Percentiles rank a stretch among this genome's conserved stretches.
phyloP scores from a whole-genome alignment of 768 basidiomycete genomes.

The Cyathus striatus region DNA sequence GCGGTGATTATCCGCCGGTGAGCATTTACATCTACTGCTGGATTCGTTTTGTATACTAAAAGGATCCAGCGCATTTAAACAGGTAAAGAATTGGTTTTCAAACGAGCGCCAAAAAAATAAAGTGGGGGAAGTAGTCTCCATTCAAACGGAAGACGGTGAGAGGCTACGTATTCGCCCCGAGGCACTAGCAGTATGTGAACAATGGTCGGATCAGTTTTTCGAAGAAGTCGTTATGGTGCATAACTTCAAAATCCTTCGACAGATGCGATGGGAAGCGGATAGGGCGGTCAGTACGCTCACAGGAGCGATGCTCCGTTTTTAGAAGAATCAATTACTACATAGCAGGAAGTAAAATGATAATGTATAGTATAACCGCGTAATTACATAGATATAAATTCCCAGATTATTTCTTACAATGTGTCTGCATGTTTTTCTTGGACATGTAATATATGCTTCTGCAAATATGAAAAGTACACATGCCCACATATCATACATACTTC shows the following conservation, averaged over 20 bases:
- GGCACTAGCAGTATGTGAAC: slow-evolving; percentile 42
- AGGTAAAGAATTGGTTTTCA: slow-evolving; percentile 66
- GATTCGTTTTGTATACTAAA: background rate
- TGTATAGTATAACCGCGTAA: too few species aligned
- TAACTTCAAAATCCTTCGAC: slow-evolving; percentile 35
- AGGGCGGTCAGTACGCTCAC: background rate
- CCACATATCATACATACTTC: too few species aligned
- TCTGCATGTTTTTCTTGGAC: too few species aligned
- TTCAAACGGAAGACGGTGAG: slow-evolving; percentile 31
- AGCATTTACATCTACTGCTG: slow-evolving; percentile 7
- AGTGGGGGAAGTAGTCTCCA: slow-evolving; percentile 32
- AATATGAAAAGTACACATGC: too few species aligned
- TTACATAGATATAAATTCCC: too few species aligned
- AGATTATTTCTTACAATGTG: too few species aligned
- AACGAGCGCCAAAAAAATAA: slow-evolving; percentile 52
- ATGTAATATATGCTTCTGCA: too few species aligned
- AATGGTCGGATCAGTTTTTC: slow-evolving; percentile 60
- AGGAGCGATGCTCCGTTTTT: too few species aligned
- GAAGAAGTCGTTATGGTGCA: slow-evolving; percentile 58
- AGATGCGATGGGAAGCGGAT: slow-evolving; percentile 8
- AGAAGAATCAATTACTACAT: too few species aligned
- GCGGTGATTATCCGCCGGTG: slow-evolving; percentile 54
- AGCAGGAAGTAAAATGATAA: too few species aligned
- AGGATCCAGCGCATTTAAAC: slow-evolving; percentile 44
- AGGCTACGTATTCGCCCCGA: slow-evolving; percentile 44